A percentile compares a stretch with the other conserved stretches of the same genome.
Evolutionary conservation across 225 moss, liverwort and hornwort species (phyloP).

Genomic region (Sphagnum contortum): DNA sequence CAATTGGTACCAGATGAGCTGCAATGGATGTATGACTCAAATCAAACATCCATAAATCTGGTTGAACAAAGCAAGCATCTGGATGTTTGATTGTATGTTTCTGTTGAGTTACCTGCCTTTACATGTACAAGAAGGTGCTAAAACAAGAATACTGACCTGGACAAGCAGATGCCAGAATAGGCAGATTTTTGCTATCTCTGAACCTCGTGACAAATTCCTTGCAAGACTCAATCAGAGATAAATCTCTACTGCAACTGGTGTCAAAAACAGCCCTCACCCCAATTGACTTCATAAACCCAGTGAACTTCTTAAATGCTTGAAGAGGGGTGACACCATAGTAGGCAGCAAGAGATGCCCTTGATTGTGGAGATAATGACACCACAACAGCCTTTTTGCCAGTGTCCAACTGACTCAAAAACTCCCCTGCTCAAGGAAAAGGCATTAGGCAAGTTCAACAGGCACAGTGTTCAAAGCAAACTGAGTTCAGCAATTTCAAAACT

Average conservation of each 20-base stretch:
- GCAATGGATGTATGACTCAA: too few species aligned
- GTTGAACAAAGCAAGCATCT: too few species aligned
- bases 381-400: constrained; percentile 58
- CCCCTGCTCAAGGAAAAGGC: constrained; percentile 19
- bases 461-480: background rate
- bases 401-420: constrained; percentile 54
- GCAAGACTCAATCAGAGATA: constrained; percentile 73
- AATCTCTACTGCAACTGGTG: constrained; percentile 87
- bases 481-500: background rate
- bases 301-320: constrained; percentile 79
- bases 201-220: constrained; percentile 72
- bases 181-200: constrained; percentile 31
- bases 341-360: constrained; percentile 86
- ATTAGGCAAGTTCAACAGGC: too few species aligned
- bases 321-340: constrained; percentile 73
- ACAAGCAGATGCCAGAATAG: constrained; percentile 85
- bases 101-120: too few species aligned
- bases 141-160: constrained; percentile 28
- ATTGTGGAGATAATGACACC: constrained; percentile 93
- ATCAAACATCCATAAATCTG: too few species aligned
- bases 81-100: too few species aligned
- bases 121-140: background rate
- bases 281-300: constrained; percentile 69
- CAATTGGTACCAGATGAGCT: too few species aligned
- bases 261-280: constrained; percentile 91